A percentile compares a stretch with the other conserved stretches of the same genome.
Evolutionary conservation across 805 yeast genomes (phyloP).

Genomic region (Wickerhamiella kurtzmanii): DNA sequence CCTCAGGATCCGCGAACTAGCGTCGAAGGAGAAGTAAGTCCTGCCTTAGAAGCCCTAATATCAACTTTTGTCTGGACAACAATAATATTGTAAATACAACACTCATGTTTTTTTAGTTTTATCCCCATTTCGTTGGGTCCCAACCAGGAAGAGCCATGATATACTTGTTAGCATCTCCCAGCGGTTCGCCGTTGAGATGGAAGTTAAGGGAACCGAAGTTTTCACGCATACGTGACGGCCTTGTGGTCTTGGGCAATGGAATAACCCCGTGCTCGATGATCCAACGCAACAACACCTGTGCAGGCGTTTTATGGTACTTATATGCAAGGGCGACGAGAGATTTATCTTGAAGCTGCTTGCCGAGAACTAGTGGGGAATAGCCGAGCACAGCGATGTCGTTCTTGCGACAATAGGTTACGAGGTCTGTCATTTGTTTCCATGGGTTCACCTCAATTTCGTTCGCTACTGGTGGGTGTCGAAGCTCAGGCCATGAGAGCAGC

Average conservation of each 20-base stretch:
- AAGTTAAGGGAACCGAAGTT: conserved; percentile 43
- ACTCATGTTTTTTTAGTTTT: too few relatives aligned
- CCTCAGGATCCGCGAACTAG: conserved; percentile 14
- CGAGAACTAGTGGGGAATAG: conserved; percentile 63
- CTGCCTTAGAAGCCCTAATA: too few relatives aligned
- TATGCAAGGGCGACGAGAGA: conserved; percentile 25
- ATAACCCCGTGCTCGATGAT: conserved; percentile 37
- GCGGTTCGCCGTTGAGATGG: conserved; percentile 21
- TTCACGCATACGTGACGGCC: conserved; percentile 41
- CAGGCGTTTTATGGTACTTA: conserved; percentile 31
- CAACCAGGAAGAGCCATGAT: conserved; percentile 21
- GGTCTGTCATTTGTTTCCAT: conserved; percentile 57
- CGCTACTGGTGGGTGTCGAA: conserved; percentile 47
- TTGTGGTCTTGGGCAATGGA: conserved; percentile 63
- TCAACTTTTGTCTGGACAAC: too few relatives aligned
- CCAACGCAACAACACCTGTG: conserved; percentile 38
- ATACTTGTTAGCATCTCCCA: conserved; percentile 23
- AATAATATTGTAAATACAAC: too few relatives aligned
- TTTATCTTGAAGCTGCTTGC: conserved; percentile 35
- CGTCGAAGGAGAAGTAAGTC: conserved; percentile 18
- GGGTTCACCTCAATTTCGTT: conserved; percentile 78
- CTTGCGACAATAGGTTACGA: conserved; percentile 44
- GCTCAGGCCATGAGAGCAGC: conserved; percentile 21
- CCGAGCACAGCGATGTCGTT: conserved; percentile 55
- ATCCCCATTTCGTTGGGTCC: conserved; percentile 22